phyloP scores from a whole-genome alignment of 1,284 basidiomycete species.

The Psilocybe mexicana region DNA sequence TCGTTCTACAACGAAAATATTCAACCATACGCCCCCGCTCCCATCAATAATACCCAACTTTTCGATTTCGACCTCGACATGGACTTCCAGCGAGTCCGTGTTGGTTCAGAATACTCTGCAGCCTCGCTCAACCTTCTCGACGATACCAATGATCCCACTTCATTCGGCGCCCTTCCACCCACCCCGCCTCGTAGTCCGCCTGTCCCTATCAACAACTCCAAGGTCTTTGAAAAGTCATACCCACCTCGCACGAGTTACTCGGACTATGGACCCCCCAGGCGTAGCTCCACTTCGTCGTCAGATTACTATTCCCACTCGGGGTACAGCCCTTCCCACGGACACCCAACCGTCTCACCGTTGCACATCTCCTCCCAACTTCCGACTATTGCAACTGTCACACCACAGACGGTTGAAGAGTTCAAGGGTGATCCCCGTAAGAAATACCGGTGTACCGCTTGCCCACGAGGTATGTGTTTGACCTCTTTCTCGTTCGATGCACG shows the following conservation, averaged over 20 bases:
- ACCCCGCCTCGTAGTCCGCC: conserved; percentile 60
- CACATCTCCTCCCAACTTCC: conserved; percentile 55
- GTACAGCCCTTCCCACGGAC: conserved; percentile 35
- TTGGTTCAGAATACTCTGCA: conserved; percentile 55
- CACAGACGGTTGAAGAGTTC: conserved; percentile 45
- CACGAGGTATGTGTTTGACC: conserved; percentile 54
- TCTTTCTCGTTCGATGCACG: conserved; percentile 7
- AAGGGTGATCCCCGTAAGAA: conserved; percentile 71
- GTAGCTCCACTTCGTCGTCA: conserved; percentile 45
- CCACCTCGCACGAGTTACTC: conserved; percentile 56
- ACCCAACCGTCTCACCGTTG: conserved; percentile 54
- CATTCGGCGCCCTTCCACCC: conserved; percentile 58
- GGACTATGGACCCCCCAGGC: conserved; percentile 59
- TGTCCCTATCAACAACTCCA: conserved; percentile 35
- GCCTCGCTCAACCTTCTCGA: conserved; percentile 36
- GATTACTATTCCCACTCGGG: conserved; percentile 55
- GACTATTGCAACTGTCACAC: conserved; percentile 42
- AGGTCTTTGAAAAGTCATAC: conserved; percentile 41
- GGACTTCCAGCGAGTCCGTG: conserved; percentile 65
- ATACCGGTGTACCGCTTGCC: conserved; percentile 72
- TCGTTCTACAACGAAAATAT: conserved; percentile 66
- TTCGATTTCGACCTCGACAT: conserved; percentile 70
- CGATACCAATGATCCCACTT: conserved; percentile 49
- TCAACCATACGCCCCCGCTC: conserved; percentile 44
- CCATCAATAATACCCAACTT: conserved; percentile 35